Conservation (phyloP, 257 asterid species). For the Solanum bulbocastanum region DNA sequence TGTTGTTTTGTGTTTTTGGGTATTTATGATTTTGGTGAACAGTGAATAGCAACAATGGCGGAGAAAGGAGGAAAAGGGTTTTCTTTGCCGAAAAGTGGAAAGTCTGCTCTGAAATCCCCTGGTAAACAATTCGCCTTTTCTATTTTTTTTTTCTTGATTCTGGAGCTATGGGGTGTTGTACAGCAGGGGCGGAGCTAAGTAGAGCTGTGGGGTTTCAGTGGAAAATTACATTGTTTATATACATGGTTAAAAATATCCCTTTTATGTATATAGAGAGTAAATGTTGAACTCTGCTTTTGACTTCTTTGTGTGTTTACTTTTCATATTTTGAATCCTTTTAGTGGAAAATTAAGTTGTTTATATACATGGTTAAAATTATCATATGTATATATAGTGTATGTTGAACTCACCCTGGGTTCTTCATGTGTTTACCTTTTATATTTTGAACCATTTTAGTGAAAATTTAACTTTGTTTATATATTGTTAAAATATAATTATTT, state of each 20-base stretch:
- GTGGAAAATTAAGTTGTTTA: background rate
- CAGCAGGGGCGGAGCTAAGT: background rate
- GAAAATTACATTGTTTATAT: background rate
- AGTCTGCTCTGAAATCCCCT: constrained; percentile 10
- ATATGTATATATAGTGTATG: background rate
- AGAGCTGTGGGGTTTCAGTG: background rate
- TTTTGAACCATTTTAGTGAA: background rate
- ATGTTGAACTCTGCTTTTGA: background rate
- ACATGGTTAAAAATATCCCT: background rate
- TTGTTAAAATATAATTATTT: background rate
- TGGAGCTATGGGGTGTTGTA: background rate
- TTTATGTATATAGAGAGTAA: background rate
- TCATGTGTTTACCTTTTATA: background rate
- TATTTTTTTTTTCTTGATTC: background rate
- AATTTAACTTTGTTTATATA: background rate
- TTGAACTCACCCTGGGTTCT: background rate
- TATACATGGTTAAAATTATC: background rate
- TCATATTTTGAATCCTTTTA: background rate
- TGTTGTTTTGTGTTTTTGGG: background rate
- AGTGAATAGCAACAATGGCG: constrained; percentile 11
- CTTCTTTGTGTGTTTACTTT: background rate
- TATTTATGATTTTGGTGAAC: background rate
- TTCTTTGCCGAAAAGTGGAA: constrained; percentile 11
- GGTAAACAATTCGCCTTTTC: background rate
- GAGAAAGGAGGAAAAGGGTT: constrained; percentile 34